A percentile compares a stretch with the other conserved stretches of the same genome.
These are phyloP conservation scores for Helianthus tuberosus DNA, from an alignment of 129 eudicot genomes.

Conservation along the genomic window DNA sequence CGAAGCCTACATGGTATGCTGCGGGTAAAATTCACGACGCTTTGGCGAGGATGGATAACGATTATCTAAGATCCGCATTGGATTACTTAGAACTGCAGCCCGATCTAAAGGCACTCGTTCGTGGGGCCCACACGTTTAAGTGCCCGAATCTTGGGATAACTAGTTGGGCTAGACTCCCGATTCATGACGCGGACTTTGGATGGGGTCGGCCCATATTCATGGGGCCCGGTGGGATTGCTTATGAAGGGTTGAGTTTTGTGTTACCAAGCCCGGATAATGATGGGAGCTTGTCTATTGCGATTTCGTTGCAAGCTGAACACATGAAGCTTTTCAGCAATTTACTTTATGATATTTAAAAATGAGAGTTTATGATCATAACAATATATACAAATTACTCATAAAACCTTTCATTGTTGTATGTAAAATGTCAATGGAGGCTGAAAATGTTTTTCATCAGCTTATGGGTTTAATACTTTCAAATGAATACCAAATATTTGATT, in stretches of 20 bases:
- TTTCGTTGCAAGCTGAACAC: neutral
- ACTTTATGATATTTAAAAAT: neutral
- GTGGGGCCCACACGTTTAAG: neutral
- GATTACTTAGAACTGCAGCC: neutral
- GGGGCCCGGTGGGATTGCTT: neutral
- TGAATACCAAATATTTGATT: too few species aligned
- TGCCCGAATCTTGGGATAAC: neutral
- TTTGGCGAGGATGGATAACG: neutral
- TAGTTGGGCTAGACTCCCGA: neutral
- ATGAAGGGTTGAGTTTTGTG: neutral
- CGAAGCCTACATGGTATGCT: neutral
- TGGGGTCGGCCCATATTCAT: neutral
- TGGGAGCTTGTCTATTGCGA: neutral
- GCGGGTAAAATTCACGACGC: neutral
- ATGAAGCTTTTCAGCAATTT: neutral
- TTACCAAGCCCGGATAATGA: neutral
- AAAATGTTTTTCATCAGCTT: neutral
- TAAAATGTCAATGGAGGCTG: neutral
- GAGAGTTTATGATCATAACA: neutral
- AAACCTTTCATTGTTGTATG: conserved; percentile 1
- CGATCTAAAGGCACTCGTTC: neutral
- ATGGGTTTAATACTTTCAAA: neutral
- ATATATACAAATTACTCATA: neutral
- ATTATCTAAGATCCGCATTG: neutral
- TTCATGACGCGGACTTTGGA: conserved; percentile 3